phyloP scores from a whole-genome alignment of 73 alveolate genomes.

The Effrenium voratum region DNA sequence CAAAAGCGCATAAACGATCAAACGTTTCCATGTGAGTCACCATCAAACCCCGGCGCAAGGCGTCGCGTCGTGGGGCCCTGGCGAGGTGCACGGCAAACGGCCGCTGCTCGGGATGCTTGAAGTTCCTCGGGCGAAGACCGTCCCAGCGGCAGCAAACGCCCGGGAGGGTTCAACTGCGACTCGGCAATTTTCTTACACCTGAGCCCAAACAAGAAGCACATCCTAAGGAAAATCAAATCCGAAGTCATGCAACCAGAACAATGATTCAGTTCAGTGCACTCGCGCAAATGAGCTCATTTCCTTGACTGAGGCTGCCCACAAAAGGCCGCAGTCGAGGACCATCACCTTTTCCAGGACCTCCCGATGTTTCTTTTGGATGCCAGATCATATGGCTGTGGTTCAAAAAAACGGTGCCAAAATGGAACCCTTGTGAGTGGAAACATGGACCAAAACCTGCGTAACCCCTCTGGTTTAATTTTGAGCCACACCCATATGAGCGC shows the following conservation, averaged over 20 bases:
- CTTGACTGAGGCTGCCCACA: background rate
- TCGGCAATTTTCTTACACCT: background rate
- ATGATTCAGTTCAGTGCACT: background rate
- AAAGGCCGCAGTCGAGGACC: background rate
- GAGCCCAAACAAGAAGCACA: background rate
- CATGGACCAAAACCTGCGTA: background rate
- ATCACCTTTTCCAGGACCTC: background rate
- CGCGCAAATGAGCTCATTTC: background rate
- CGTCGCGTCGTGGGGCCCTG: background rate
- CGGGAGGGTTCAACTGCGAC: background rate
- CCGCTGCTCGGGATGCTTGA: background rate
- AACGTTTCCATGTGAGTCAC: too few relatives aligned
- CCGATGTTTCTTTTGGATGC: too few relatives aligned
- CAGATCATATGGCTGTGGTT: background rate
- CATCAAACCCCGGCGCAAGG: too few relatives aligned
- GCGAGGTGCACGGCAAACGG: conserved; percentile 32
- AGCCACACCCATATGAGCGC: too few relatives aligned
- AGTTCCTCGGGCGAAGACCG: background rate
- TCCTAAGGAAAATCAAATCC: background rate
- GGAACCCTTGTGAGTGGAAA: background rate
- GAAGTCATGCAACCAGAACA: background rate
- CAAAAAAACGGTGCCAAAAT: background rate
- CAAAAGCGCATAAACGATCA: too few relatives aligned
- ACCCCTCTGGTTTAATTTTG: too few relatives aligned
- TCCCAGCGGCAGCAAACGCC: background rate